These are phyloP conservation scores for Neurospora tetrasperma DNA, from an alignment of 495 filamentous ascomycete species.

Conservation along the genomic window DNA sequence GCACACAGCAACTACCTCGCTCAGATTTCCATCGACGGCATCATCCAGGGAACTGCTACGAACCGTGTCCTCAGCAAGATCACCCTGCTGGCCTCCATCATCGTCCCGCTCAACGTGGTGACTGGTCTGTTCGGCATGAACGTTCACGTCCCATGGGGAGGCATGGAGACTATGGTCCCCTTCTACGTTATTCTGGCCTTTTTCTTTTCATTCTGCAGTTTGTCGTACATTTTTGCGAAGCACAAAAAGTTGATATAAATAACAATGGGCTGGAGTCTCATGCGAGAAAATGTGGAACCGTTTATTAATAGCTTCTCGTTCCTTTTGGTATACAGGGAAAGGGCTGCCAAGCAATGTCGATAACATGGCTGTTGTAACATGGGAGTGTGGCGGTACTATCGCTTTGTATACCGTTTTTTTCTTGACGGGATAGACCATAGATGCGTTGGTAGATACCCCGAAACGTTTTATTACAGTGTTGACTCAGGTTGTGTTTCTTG, in stretches of 20 bases:
- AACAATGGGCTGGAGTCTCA: not conserved
- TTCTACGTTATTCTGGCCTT: conserved; percentile 74
- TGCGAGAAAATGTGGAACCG: not conserved
- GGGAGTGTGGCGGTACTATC: not conserved
- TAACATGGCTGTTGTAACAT: not conserved
- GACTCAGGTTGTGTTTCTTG: not conserved
- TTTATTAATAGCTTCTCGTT: not conserved
- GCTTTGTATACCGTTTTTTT: not conserved
- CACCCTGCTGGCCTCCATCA: conserved; percentile 86
- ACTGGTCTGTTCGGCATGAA: conserved; percentile 98
- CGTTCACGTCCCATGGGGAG: conserved; percentile 64
- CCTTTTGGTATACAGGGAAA: not conserved
- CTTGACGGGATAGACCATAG: not conserved
- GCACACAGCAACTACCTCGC: conserved; percentile 95
- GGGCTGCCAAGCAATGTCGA: not conserved
- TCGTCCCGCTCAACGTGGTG: conserved; percentile 94
- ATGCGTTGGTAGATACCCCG: not conserved
- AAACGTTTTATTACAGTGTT: not conserved
- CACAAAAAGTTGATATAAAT: conserved; percentile 18
- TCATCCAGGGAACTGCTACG: conserved; percentile 67
- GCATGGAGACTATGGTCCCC: conserved; percentile 47
- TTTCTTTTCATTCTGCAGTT: conserved; percentile 48
- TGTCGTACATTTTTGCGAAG: conserved; percentile 33
- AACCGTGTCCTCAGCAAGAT: conserved; percentile 87
- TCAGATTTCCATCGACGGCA: conserved; percentile 83